A percentile compares a stretch with the other conserved stretches of the same genome.
Conservation (phyloP, 2,329 filamentous ascomycete species). For the Venturia oleaginea region DNA sequence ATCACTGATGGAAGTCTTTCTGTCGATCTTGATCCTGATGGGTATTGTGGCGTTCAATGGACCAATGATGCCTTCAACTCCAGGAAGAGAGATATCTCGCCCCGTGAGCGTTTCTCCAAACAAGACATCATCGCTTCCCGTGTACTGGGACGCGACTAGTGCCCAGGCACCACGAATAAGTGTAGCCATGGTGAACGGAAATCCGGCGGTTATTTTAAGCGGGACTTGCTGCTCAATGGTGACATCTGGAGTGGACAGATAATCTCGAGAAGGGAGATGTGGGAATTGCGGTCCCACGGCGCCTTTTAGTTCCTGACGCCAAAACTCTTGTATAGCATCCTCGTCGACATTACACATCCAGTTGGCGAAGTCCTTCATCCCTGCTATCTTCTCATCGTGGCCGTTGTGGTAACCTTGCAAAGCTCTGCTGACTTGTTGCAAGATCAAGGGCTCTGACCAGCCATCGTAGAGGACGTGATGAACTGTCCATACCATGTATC, state of each 20-base stretch:
- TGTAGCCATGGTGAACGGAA: constrained; percentile 39
- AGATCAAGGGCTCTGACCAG: constrained; percentile 30
- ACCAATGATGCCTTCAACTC: constrained; percentile 47
- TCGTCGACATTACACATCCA: constrained; percentile 37
- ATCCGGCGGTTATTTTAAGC: constrained; percentile 22
- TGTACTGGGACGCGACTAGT: constrained; percentile 46
- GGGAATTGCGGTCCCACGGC: constrained; percentile 43
- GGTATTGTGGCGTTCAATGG: constrained; percentile 55
- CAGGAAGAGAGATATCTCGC: constrained; percentile 37
- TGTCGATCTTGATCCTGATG: constrained; percentile 40
- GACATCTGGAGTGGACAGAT: constrained; percentile 40
- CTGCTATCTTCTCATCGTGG: constrained; percentile 20
- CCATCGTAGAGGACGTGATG: constrained; percentile 47
- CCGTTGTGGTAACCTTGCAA: constrained; percentile 24
- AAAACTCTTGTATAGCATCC: constrained; percentile 35
- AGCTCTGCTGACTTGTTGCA: constrained; percentile 26
- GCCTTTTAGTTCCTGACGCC: constrained; percentile 37
- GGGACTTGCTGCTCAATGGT: constrained; percentile 40
- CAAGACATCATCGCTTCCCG: constrained; percentile 43
- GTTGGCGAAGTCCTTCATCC: constrained; percentile 42
- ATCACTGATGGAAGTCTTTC: constrained; percentile 35
- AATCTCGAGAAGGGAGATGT: constrained; percentile 38
- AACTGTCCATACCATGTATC: constrained; percentile 40
- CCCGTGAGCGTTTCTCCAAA: constrained; percentile 55
- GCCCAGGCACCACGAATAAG: constrained; percentile 53